Evolutionary conservation across 2,329 filamentous ascomycete genomes (phyloP).

Genomic region (Cladophialophora bantiana): DNA sequence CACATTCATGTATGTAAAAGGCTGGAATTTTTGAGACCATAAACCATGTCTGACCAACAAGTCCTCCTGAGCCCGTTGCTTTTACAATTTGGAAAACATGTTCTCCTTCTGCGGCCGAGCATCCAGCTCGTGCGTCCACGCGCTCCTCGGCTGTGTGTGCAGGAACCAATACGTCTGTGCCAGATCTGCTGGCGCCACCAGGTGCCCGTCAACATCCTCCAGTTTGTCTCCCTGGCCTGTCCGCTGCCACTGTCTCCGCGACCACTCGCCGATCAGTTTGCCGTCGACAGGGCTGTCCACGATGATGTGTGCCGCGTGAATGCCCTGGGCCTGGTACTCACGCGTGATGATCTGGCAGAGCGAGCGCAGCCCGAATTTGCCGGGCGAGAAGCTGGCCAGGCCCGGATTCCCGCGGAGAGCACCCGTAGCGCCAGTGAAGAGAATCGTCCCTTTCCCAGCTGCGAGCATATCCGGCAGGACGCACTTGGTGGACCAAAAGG

Average conservation of each 20-base stretch:
- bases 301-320: conserved; percentile 64
- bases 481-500: conserved; percentile 37
- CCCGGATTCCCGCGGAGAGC: conserved; percentile 34
- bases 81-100: conserved; percentile 36
- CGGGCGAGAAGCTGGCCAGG: conserved; percentile 36
- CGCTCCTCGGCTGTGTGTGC: conserved; percentile 59
- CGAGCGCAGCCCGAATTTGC: conserved; percentile 58
- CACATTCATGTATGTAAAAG: background rate
- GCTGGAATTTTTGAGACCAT: too few relatives aligned
- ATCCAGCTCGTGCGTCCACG: conserved; percentile 64
- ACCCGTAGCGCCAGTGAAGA: conserved; percentile 36
- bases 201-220: conserved; percentile 29
- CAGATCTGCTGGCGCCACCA: conserved; percentile 50
- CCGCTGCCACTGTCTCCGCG: conserved; percentile 31
- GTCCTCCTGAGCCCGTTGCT: too few relatives aligned
- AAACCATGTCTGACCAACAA: background rate
- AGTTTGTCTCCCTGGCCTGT: conserved; percentile 28
- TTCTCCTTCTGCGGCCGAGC: conserved; percentile 46
- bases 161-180: conserved; percentile 64
- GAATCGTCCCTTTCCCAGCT: conserved; percentile 32
- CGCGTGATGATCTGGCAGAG: conserved; percentile 59
- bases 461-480: conserved; percentile 37
- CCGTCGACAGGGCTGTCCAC: conserved; percentile 61
- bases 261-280: conserved; percentile 43
- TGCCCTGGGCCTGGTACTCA: conserved; percentile 63